Evolutionary conservation across 2,329 filamentous ascomycete genomes (phyloP), one percentile per base, ranked within the genome.

Genomic region (Aspergillus arachidicola): DNA sequence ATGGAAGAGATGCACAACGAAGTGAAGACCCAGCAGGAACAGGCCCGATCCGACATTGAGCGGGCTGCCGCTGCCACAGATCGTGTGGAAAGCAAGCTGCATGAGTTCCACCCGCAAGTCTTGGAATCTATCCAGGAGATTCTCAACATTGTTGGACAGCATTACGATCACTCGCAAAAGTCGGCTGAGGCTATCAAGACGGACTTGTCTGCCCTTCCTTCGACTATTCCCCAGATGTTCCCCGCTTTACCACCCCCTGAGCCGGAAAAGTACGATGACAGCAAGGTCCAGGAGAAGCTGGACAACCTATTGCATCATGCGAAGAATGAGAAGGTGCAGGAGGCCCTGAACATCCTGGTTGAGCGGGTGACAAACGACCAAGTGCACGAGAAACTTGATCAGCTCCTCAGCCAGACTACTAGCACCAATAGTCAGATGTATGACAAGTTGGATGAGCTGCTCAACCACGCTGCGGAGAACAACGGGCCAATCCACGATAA

Each of bases 91-190:
- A 90, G 86, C 63, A 89, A 95, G 62, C 85, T 96, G 34, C 86
- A 86, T 10, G 93, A 97, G 75, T 90, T 91, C 68, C 91, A 97
- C 70, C 95, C 95, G 1, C 91, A 96, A 79, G 91, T 98, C 68
- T 86, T 97, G 62, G 89, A 94, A 59, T 87, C 91, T 0, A 87
- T 99, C 68, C 91, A 93, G 71, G 92, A 97, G 71, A 88, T 98
- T n/a, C 84, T 96, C 45, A 83, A 88, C 9, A 84, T 96, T 28
- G 91, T 97, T 60, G 90, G 88, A 28, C 87, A 96, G 74, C 94
- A 98, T 75, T 97, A 91, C 72, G 93, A 96, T 69, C 92, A 96
- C 73, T 91, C 93, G 16, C 93, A 94, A 77, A 84, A 86, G 51
- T 85, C 89, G 0, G 80, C 83, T 1, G 83, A 88, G 60, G 87